Percentiles rank a stretch among this genome's conserved stretches.
These are phyloP conservation scores for Solanum sejunctum DNA, from an alignment of 257 asterid genomes.

Conservation along the genomic window DNA sequence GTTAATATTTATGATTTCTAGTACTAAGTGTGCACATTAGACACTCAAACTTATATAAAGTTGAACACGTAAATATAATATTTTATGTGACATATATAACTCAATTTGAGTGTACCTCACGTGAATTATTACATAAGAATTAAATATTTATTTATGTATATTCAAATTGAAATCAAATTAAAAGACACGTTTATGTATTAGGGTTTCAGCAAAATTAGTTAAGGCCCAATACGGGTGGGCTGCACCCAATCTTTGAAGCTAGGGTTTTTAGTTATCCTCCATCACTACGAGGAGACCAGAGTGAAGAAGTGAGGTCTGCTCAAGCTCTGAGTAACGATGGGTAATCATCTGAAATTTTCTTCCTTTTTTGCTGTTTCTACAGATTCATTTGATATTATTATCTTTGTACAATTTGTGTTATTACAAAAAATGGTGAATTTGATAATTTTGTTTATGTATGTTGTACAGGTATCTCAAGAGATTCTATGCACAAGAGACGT, in stretches of 20 bases:
- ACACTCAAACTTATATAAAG: no score
- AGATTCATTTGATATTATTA: neutral
- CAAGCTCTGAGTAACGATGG: neutral
- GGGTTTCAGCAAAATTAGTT: neutral
- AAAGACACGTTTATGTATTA: no score
- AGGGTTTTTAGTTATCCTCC: neutral
- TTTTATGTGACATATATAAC: no score
- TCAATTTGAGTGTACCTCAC: no score
- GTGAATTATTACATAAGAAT: no score
- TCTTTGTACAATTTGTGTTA: neutral
- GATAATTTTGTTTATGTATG: neutral
- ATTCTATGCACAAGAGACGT: conserved; percentile 18
- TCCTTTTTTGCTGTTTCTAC: neutral
- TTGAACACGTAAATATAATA: no score
- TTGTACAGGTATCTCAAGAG: conserved; percentile 19
- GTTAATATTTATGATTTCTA: no score
- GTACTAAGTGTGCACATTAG: no score
- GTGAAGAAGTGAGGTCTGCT: neutral
- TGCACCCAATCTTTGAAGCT: neutral
- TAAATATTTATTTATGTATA: no score
- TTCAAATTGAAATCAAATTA: no score
- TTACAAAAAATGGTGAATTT: neutral
- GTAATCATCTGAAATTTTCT: neutral
- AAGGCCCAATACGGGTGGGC: neutral
- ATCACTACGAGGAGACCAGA: neutral